Evolutionary conservation across 805 yeast genomes (phyloP), one percentile per base, ranked within the genome.

Genomic region (Hanseniaspora mollemarum): DNA sequence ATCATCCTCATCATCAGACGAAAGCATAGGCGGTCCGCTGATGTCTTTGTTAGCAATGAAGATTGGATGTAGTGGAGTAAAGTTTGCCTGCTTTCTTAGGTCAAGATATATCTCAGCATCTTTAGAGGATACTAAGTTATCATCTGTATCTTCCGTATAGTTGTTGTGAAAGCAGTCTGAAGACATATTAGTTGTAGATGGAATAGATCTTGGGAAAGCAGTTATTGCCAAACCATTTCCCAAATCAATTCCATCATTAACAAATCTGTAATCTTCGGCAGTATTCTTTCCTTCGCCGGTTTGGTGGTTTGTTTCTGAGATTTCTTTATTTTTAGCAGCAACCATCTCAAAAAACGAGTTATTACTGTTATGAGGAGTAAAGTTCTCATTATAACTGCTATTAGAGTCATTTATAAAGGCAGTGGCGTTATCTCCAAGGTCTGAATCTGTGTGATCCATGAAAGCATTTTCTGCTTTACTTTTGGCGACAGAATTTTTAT

Each of bases 151-250:
- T 8, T 21, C 28, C 4, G 13, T 22, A 12, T 37, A 21, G 12
- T 24, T 9, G n/a, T 39, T 13, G 4, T 5, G 12, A 15, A 25
- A 3, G 16, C 3, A 18, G 10, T 38, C 35, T 25, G 51, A 33
- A 13, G 51, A 46, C 3, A 39, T n/a, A 6, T 39, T 38, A 4
- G 39, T 39, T 15, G 51, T 38, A 21, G 51, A 48, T 2, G 51
- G 51, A 5, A 48, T 25, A 18, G 51, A 48, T 33, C 45, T 48
- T 13, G 51, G 45, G 29, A 48, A 39, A 2, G 28, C 43, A 6
- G 45, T 33, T 4, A 48, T 48, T 9, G 36, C 45, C 15, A 48
- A 19, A 12, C 51, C 51, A 26, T 48, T 38, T 29, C 50, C 50
- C 21, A 46, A 21, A n/a, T 37, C 28, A 6, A 37, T 6, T 5